A percentile compares a stretch with the other conserved stretches of the same genome.
Evolutionary conservation across 192 early-diverging fungal species (phyloP).

Genomic region (Backusella macrospora): DNA sequence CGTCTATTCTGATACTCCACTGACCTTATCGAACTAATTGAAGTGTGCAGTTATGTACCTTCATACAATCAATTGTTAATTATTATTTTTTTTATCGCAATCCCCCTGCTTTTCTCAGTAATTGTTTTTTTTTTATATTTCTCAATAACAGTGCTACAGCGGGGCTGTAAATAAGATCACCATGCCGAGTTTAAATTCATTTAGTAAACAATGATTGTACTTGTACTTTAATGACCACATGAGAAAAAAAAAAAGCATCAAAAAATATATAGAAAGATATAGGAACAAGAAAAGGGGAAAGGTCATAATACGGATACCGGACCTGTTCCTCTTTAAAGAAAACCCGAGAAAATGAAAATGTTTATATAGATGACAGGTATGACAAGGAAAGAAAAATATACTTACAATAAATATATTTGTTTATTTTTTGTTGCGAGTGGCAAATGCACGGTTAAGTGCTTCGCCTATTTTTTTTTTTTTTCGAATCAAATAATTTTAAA

Average conservation of each 20-base stretch:
- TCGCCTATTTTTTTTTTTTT: neutral
- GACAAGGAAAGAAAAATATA: neutral
- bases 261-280: neutral
- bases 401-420: neutral
- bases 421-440: neutral
- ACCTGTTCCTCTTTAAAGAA: neutral
- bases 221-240: slow-evolving; percentile 6
- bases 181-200: slow-evolving; percentile 16
- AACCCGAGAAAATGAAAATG: neutral
- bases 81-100: no score
- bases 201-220: slow-evolving; percentile 3
- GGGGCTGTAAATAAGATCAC: neutral
- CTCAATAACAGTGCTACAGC: no score
- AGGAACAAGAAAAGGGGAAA: neutral
- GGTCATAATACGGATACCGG: neutral
- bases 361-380: neutral
- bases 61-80: no score
- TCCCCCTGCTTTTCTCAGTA: no score
- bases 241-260: slow-evolving; percentile 6
- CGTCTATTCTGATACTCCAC: no score
- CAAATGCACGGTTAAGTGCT: slow-evolving; percentile 11
- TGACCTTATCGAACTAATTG: no score
- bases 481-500: neutral
- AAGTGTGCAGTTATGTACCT: no score
- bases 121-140: no score